These are phyloP conservation scores for Stephanodiscus minutulus DNA, from an alignment of 108 stramenopile species.

Conservation along the genomic window DNA sequence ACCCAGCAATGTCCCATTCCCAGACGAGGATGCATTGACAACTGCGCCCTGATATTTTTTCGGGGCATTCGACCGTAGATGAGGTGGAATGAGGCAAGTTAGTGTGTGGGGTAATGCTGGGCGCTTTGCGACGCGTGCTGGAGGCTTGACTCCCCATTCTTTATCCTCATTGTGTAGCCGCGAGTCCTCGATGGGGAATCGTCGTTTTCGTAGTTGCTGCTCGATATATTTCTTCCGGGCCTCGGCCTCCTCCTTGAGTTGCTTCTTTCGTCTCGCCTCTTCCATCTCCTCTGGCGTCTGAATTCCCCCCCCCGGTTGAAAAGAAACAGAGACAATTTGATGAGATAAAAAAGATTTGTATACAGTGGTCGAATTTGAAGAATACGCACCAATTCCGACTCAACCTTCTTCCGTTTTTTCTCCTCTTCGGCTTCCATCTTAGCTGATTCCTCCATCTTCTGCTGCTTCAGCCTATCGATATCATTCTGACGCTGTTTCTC, in stretches of 20 bases:
- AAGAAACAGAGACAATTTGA: neutral
- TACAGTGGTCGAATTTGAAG: neutral
- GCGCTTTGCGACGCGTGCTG: constrained; percentile 50
- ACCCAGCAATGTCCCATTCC: constrained; percentile 29
- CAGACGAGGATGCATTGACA: constrained; percentile 25
- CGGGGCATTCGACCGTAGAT: constrained; percentile 28
- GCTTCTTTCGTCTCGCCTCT: constrained; percentile 37
- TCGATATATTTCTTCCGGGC: constrained; percentile 49
- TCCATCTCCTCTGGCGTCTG: constrained; percentile 35
- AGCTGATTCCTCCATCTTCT: constrained; percentile 29
- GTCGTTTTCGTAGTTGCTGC: constrained; percentile 67
- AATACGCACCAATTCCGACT: constrained; percentile 6
- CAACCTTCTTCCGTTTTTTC: constrained; percentile 28
- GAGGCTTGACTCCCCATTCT: constrained; percentile 68
- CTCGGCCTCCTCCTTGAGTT: constrained; percentile 36
- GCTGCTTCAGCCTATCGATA: constrained; percentile 20
- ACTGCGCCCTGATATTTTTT: constrained; percentile 19
- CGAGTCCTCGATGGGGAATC: constrained; percentile 85
- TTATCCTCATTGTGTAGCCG: constrained; percentile 75
- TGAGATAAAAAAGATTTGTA: neutral
- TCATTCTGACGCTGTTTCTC: constrained; percentile 53
- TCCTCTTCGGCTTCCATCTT: constrained; percentile 46
- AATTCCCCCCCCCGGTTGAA: constrained; percentile 9
- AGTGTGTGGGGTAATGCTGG: constrained; percentile 62
- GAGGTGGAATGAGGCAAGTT: constrained; percentile 32